Evolutionary conservation across 2,329 filamentous ascomycete genomes (phyloP).

Genomic region (Venturia pyrina): DNA sequence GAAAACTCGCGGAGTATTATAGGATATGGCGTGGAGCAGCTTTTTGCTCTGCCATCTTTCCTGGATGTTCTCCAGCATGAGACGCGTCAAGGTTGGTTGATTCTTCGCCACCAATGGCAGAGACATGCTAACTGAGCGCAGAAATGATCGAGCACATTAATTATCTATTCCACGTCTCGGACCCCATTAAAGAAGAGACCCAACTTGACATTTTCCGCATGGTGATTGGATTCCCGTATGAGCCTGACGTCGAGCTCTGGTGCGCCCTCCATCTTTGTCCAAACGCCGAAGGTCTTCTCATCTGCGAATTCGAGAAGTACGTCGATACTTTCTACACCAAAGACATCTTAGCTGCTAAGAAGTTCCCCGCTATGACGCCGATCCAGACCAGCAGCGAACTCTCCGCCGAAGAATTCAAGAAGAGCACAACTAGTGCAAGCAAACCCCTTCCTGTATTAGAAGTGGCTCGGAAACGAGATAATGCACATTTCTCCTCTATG

Average conservation of each 20-base stretch:
- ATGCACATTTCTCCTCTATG: not conserved
- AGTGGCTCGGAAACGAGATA: not conserved
- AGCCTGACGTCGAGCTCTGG: not conserved
- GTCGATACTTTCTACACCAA: not conserved
- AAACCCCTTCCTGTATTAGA: not conserved
- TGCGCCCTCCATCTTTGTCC: not conserved
- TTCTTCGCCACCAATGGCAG: not conserved
- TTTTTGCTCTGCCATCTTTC: not conserved
- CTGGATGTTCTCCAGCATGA: not conserved
- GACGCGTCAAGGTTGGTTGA: not conserved
- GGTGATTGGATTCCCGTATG: not conserved
- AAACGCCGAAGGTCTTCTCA: not conserved
- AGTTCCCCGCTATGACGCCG: not conserved
- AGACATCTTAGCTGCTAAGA: not conserved
- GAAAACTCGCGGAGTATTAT: not conserved
- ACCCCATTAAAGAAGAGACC: not conserved
- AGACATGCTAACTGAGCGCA: not conserved
- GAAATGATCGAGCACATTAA: conserved; percentile 1
- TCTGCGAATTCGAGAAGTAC: conserved; percentile 1
- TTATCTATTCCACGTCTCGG: not conserved
- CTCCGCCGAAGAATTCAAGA: not conserved
- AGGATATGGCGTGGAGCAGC: conserved; percentile 2
- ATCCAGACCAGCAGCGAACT: not conserved
- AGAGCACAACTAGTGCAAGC: not conserved
- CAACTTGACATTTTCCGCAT: not conserved